A percentile compares a stretch with the other conserved stretches of the same genome.
phyloP scores from a whole-genome alignment of 805 yeast species.

The Brettanomyces nanus region DNA sequence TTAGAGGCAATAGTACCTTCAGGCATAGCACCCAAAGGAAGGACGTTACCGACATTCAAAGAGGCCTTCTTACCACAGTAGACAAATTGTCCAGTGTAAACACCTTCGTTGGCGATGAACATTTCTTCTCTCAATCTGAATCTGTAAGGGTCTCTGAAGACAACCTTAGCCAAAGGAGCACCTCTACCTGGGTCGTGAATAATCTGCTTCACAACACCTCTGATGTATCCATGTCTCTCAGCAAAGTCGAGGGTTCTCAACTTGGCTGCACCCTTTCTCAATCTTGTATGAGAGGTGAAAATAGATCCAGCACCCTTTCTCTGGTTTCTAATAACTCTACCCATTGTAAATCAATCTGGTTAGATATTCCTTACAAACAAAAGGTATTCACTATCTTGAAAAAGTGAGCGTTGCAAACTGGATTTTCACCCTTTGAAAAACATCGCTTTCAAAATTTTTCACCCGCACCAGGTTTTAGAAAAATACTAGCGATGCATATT shows the following conservation, averaged over 20 bases:
- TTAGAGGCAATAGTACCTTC: slow-evolving; percentile 81
- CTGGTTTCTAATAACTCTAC: slow-evolving; percentile 99
- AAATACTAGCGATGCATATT: too few species aligned
- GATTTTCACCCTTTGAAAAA: too few species aligned
- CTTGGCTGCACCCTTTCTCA: slow-evolving; percentile 99
- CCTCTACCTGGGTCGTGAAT: slow-evolving; percentile 99
- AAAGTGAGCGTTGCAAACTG: too few species aligned
- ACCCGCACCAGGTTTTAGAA: too few species aligned
- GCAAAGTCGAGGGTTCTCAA: slow-evolving; percentile 98
- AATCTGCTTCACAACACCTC: slow-evolving; percentile 98
- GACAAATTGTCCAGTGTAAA: slow-evolving; percentile 98
- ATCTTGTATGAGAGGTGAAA: slow-evolving; percentile 99
- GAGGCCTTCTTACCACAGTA: slow-evolving; percentile 99
- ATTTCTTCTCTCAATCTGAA: slow-evolving; percentile 97
- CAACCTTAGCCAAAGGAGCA: slow-evolving; percentile 99
- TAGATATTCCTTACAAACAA: not conserved
- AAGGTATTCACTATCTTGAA: too few species aligned
- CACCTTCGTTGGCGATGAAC: slow-evolving; percentile 99
- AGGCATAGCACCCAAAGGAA: slow-evolving; percentile 95
- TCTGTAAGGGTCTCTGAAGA: slow-evolving; percentile 99
- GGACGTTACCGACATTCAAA: slow-evolving; percentile 91
- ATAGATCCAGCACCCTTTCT: slow-evolving; percentile 99
- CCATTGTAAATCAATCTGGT: not conserved
- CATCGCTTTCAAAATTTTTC: too few species aligned
- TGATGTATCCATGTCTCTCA: slow-evolving; percentile 99